Evolutionary conservation across 2,329 filamentous ascomycete species (phyloP), one percentile per base, ranked within the genome.

Genomic region (Zymoseptoria pseudotritici): DNA sequence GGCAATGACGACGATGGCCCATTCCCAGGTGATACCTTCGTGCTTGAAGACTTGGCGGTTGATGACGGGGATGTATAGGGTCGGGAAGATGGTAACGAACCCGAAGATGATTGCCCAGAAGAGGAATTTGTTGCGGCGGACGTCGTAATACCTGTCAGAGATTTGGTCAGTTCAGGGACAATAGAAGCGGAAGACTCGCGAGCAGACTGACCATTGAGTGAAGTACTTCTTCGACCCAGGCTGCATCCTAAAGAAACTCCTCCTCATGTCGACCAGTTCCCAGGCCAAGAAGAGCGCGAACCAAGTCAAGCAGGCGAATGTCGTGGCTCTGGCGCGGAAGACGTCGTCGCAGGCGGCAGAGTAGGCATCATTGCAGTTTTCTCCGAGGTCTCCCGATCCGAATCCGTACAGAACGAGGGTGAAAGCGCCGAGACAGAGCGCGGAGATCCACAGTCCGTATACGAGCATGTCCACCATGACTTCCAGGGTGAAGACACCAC

Each of bases 391-490:
- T 13, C 65, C 67, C 19, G 67, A 61, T 17, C 84, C 83, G 61
- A 81, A 77, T 26, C 85, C 82, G 69, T 83, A 90, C 58, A 88
- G 75, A n/a, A 88, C 83, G 11, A 89, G 77, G 0, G 80, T 76
- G 73, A 89, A 89, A 42, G 82, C 77, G 6, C 79, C 76, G 1
- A 88, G 79, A 66, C 65, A 70, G 63, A 89, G 84, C 2, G 80
- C 82, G 1, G 88, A 87, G 85, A 93, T 91, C 78, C 89, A 86
- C 63, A 86, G 70, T 21, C 90, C 90, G 70, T 93, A 93, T 22
- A 91, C 84, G 10, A 90, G 71, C 82, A 91, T 91, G 73, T 93
- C 90, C 62, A 87, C 75, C 53, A 92, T 81, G 65, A 94, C 83
- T 76, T 94, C 87, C 70, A 81, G 80, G 13, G 88, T 91, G 73